These are phyloP conservation scores for Mortierella alpina DNA, from an alignment of 192 early-diverging fungal genomes.

Conservation along the genomic window DNA sequence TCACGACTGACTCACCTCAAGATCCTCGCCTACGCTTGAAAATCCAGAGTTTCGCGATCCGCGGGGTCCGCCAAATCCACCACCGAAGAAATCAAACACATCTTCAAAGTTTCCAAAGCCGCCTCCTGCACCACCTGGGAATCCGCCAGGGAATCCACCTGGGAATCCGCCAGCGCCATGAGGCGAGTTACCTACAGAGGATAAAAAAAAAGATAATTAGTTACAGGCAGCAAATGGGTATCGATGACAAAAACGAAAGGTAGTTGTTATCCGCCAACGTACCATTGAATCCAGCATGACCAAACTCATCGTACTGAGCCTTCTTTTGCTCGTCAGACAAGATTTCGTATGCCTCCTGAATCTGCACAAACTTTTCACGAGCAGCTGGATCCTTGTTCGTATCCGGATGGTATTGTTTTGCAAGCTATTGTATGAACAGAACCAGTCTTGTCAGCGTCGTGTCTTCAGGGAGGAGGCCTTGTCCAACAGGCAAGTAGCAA, in stretches of 20 bases:
- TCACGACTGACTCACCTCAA: conserved; percentile 18
- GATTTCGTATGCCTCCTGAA: conserved; percentile 98
- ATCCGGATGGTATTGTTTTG: conserved; percentile 98
- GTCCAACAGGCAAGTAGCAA: background rate
- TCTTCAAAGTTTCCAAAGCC: conserved; percentile 70
- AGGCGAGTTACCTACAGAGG: conserved; percentile 27
- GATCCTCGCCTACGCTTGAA: conserved; percentile 38
- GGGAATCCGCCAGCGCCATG: conserved; percentile 68
- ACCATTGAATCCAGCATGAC: conserved; percentile 62
- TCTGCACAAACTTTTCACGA: conserved; percentile 97
- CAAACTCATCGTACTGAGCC: conserved; percentile 92
- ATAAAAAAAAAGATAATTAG: background rate
- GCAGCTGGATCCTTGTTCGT: conserved; percentile 93
- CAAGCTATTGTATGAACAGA: conserved; percentile 66
- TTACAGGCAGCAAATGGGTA: background rate
- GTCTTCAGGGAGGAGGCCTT: background rate
- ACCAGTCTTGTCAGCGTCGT: too few species aligned
- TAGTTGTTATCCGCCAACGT: background rate
- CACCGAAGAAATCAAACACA: conserved; percentile 81
- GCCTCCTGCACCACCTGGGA: conserved; percentile 57
- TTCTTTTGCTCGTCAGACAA: conserved; percentile 94
- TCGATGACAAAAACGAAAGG: background rate
- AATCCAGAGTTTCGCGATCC: conserved; percentile 34
- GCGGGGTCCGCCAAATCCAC: conserved; percentile 56
- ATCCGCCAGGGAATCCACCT: conserved; percentile 71